Evolutionary conservation across 1,284 basidiomycete genomes (phyloP).

Genomic region (Melampsora abietis-canadensis): DNA sequence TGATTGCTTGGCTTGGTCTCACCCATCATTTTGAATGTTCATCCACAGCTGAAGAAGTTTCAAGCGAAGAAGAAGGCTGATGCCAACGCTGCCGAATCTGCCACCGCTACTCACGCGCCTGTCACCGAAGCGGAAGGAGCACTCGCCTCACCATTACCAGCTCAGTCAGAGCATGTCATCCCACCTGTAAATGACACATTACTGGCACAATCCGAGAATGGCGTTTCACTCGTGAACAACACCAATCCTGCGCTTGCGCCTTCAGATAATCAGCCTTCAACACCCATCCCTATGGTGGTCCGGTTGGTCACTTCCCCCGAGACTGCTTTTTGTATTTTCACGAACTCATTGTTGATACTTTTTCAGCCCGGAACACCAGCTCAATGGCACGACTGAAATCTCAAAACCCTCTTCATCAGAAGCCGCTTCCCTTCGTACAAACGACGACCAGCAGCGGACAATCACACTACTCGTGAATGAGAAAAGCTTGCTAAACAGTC

Average conservation of each 20-base stretch:
- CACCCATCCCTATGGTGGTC: neutral
- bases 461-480: conserved; percentile 35
- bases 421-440: neutral
- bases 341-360: neutral
- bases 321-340: neutral
- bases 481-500: conserved; percentile 21
- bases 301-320: neutral
- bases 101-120: neutral
- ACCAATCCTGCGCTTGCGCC: neutral
- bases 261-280: neutral
- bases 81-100: neutral
- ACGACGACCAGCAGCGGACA: conserved; percentile 31
- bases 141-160: neutral
- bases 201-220: neutral
- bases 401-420: neutral
- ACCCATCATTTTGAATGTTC: neutral
- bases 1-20: neutral
- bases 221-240: neutral
- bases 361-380: neutral
- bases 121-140: neutral
- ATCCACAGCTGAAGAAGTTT: conserved; percentile 38
- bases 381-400: neutral
- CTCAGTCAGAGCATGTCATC: neutral
- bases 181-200: too few relatives aligned
- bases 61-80: conserved; percentile 41